Conservation (phyloP, 2,329 filamentous ascomycete genomes). For the Teratosphaeria zuluensis region DNA sequence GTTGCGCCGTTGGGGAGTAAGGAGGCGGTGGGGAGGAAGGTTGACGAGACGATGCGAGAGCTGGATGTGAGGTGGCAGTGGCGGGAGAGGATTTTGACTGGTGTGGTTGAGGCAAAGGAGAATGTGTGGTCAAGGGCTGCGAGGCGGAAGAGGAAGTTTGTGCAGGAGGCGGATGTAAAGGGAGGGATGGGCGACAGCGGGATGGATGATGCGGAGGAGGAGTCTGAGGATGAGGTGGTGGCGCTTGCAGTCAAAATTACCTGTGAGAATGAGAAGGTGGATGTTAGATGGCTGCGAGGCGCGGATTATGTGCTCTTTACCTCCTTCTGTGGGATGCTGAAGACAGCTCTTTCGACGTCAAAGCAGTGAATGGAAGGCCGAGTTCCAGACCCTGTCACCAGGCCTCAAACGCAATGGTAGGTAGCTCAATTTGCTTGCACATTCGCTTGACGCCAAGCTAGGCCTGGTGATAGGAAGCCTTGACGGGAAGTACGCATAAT, state of each 20-base stretch:
- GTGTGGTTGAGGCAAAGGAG: conserved; percentile 53
- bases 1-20: conserved; percentile 19
- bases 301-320: conserved; percentile 66
- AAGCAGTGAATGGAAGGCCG: not conserved
- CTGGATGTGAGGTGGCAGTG: conserved; percentile 59
- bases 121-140: conserved; percentile 75
- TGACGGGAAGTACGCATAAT: no score
- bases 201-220: conserved; percentile 21
- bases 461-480: not conserved
- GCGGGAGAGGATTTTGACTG: conserved; percentile 43
- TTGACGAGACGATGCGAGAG: conserved; percentile 41
- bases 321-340: conserved; percentile 77
- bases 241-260: conserved; percentile 34
- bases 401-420: not conserved
- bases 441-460: not conserved
- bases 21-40: conserved; percentile 20
- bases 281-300: conserved; percentile 65
- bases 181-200: not conserved
- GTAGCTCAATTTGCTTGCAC: not conserved
- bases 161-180: not conserved
- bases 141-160: conserved; percentile 41
- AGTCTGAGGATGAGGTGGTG: conserved; percentile 25
- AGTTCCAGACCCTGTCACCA: not conserved
- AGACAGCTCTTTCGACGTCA: conserved; percentile 22
- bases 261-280: conserved; percentile 28